Evolutionary conservation across 75 land plant species (phyloP).

Genomic region (Selaginella tamariscina): DNA sequence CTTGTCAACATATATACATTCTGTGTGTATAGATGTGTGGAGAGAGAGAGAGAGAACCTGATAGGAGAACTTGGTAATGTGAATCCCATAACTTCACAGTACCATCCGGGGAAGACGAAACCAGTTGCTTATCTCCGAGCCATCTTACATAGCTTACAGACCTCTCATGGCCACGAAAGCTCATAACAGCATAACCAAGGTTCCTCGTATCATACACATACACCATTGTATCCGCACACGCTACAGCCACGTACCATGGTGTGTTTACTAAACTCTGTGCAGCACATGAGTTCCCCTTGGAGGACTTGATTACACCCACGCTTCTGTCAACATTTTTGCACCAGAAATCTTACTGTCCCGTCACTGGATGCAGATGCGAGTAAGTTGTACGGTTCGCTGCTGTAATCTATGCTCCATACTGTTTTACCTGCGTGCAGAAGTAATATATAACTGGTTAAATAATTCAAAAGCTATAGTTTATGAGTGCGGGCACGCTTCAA

Average conservation of each 20-base stretch:
- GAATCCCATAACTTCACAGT: slow-evolving; percentile 47
- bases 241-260: slow-evolving; percentile 34
- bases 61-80: too few relatives aligned
- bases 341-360: slow-evolving; percentile 64
- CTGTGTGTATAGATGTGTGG: too few relatives aligned
- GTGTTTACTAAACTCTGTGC: slow-evolving; percentile 38
- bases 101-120: slow-evolving; percentile 47
- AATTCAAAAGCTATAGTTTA: too few relatives aligned
- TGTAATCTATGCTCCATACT: slow-evolving; percentile 64
- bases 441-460: too few relatives aligned
- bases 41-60: too few relatives aligned
- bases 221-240: slow-evolving; percentile 46
- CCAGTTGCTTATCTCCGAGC: slow-evolving; percentile 22
- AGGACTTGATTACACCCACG: slow-evolving; percentile 21
- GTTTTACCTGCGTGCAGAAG: slow-evolving; percentile 52
- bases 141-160: slow-evolving; percentile 50
- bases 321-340: slow-evolving; percentile 22
- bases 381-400: slow-evolving; percentile 15
- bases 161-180: slow-evolving; percentile 27
- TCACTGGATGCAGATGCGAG: slow-evolving; percentile 74
- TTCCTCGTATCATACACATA: slow-evolving; percentile 48
- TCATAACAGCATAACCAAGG: slow-evolving; percentile 22
- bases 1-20: too few relatives aligned
- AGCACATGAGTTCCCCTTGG: slow-evolving; percentile 29
- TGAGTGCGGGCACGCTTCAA: too few relatives aligned